phyloP scores from a whole-genome alignment of 2,329 filamentous ascomycete species.

The Diaporthe citrichinensis region DNA sequence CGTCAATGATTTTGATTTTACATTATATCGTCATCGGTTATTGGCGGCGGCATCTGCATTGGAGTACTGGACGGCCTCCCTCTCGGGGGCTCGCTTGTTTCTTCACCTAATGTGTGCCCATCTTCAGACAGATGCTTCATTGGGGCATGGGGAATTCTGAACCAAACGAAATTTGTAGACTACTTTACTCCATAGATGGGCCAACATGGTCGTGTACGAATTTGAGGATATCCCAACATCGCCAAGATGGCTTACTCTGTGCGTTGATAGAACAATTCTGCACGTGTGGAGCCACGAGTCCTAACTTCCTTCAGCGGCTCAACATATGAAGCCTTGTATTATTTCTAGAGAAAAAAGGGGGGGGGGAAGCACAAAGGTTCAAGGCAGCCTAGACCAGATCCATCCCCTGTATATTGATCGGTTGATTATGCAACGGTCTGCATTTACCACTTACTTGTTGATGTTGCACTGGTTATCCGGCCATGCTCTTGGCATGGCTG shows the following conservation, averaged over 20 bases:
- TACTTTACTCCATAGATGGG: constrained; percentile 30
- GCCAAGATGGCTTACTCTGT: background rate
- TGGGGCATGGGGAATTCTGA: background rate
- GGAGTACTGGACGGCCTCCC: constrained; percentile 33
- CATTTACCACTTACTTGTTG: background rate
- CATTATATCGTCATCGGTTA: background rate
- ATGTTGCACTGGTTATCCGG: background rate
- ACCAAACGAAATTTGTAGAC: constrained; percentile 15
- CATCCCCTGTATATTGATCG: background rate
- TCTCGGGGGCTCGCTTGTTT: background rate
- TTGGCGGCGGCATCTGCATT: constrained; percentile 35
- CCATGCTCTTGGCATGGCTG: no score
- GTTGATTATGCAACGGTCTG: background rate
- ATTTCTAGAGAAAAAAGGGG: no score
- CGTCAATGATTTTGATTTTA: background rate
- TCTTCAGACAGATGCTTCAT: background rate
- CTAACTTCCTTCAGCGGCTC: background rate
- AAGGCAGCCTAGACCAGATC: background rate
- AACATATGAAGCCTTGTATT: background rate
- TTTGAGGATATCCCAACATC: constrained; percentile 14
- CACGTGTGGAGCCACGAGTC: background rate
- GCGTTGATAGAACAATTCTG: background rate
- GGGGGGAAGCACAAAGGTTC: no score
- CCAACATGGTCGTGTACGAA: constrained; percentile 23
- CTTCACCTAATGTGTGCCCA: constrained; percentile 11